These are phyloP conservation scores for Cordyceps javanica DNA, from an alignment of 2,329 filamentous ascomycete genomes.

Conservation along the genomic window DNA sequence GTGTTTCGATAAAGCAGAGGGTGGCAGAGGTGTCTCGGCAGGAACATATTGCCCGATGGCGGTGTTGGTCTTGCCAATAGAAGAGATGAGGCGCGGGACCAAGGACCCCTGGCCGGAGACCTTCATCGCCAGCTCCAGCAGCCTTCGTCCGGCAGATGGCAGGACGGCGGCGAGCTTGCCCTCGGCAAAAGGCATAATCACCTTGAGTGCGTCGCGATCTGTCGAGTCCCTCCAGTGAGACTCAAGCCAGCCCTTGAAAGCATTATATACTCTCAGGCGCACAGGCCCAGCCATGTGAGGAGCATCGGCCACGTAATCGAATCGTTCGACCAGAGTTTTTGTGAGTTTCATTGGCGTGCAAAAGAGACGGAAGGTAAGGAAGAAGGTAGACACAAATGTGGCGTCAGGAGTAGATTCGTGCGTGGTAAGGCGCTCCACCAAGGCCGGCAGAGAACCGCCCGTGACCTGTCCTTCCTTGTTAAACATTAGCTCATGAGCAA, in stretches of 20 bases:
- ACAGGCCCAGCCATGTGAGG: constrained; percentile 71
- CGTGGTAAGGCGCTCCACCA: constrained; percentile 91
- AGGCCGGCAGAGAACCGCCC: constrained; percentile 79
- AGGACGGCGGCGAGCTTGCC: constrained; percentile 61
- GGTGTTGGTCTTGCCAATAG: constrained; percentile 81
- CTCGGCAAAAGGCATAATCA: constrained; percentile 76
- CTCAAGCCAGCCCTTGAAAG: constrained; percentile 96
- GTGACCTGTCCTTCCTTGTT: constrained; percentile 95
- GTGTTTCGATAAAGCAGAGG: constrained; percentile 65
- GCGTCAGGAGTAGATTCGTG: constrained; percentile 90
- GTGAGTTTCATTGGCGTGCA: constrained; percentile 75
- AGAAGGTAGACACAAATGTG: constrained; percentile 89
- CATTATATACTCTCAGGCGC: constrained; percentile 86
- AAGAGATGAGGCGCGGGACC: constrained; percentile 76
- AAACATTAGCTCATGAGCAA: constrained; percentile 81
- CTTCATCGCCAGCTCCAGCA: constrained; percentile 72
- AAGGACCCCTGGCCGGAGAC: constrained; percentile 69
- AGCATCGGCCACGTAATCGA: constrained; percentile 82
- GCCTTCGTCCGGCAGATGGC: constrained; percentile 71
- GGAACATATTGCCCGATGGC: constrained; percentile 65
- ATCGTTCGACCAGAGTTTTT: constrained; percentile 78
- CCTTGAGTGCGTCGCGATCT: constrained; percentile 67
- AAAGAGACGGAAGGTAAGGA: constrained; percentile 92
- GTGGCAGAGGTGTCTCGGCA: constrained; percentile 64
- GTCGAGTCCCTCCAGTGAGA: constrained; percentile 85